Evolutionary conservation across 495 filamentous ascomycete genomes (phyloP).

Genomic region (Penicillium cosmopolitanum): DNA sequence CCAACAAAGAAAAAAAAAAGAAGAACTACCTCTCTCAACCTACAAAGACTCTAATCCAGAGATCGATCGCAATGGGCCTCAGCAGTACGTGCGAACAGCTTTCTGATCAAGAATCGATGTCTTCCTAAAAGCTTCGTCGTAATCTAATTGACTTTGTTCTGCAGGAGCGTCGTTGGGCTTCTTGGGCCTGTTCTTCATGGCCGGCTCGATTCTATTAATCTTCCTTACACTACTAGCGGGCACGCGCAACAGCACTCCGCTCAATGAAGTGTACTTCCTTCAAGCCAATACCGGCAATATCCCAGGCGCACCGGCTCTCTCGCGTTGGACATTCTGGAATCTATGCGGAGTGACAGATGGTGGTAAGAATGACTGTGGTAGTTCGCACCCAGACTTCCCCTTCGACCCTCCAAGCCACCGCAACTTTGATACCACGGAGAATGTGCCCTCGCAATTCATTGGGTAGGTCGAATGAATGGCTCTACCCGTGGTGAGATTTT

Average conservation of each 20-base stretch:
- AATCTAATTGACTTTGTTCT: constrained; percentile 11
- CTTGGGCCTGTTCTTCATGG: constrained; percentile 74
- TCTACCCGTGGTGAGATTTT: not conserved
- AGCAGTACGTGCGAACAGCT: constrained; percentile 34
- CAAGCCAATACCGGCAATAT: constrained; percentile 73
- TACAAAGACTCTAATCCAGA: not conserved
- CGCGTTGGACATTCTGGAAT: constrained; percentile 89
- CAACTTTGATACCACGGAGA: constrained; percentile 62
- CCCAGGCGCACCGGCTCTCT: constrained; percentile 61
- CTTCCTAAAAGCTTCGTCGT: not conserved
- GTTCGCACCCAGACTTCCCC: constrained; percentile 59
- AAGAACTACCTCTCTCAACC: not conserved
- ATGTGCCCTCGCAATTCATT: constrained; percentile 59
- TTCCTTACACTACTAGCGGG: constrained; percentile 82
- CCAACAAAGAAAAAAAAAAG: not conserved
- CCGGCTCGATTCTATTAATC: constrained; percentile 72
- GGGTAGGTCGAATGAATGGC: constrained; percentile 42
- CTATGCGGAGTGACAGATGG: constrained; percentile 58
- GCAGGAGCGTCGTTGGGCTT: constrained; percentile 56
- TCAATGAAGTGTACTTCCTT: constrained; percentile 81
- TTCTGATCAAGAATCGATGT: not conserved
- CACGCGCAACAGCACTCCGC: constrained; percentile 58
- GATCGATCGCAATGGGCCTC: constrained; percentile 30
- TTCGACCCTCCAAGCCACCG: constrained; percentile 61
- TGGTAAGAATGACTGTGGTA: constrained; percentile 62